Base-by-base conservation (phyloP, 352 stramenopile genomes). In the Phytophthora fragariaefolia region DNA sequence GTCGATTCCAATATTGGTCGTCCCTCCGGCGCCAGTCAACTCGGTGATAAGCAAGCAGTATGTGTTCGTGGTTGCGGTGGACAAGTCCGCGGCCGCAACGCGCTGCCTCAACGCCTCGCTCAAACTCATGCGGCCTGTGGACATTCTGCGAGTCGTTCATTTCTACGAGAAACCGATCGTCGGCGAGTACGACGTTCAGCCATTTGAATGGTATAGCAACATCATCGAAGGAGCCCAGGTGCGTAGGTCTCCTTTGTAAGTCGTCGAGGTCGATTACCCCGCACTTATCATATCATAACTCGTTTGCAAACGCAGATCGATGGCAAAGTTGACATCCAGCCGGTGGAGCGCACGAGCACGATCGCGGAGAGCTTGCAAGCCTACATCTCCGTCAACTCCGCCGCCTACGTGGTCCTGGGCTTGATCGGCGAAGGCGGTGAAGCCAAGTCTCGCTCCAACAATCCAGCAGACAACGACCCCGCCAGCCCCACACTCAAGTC, bases 51-150 rank as follows among this genome's bases (percentile, higher is more conserved):
- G 51, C 23, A 76, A 72, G 20, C 77, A 79, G 32, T 81, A 80
- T 52, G 67, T 81, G 23, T 82, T 91, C 47, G 79, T 91, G 5
- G 66, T 91, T 7, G 84, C 82, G 1, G 67, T 92, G 28, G 80
- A 90, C 50, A 62, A 55, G 10, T 80, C 71, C 1, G 15, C 30
- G 0, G 17, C 27, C 12, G 68, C 71, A 2, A 18, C 13, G 9
- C 74, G 72, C 10, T 90, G 80, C 12, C 51, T 90, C 3, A 77
- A 84, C 10, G 75, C 79, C 6, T 67, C 72, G 5, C 67, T 92
- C 28, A 90, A 92, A 58, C 56, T 92, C 6, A 81, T 89, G 71
- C 71, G 69, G 1, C 67, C 80, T 0, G 58, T 51, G 0, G 80
- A 92, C 54, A 45, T 47, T 36, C 47, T 90, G 17, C 76, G 74